phyloP scores from a whole-genome alignment of 306 rosid genomes.

The Acacia acuminata region DNA sequence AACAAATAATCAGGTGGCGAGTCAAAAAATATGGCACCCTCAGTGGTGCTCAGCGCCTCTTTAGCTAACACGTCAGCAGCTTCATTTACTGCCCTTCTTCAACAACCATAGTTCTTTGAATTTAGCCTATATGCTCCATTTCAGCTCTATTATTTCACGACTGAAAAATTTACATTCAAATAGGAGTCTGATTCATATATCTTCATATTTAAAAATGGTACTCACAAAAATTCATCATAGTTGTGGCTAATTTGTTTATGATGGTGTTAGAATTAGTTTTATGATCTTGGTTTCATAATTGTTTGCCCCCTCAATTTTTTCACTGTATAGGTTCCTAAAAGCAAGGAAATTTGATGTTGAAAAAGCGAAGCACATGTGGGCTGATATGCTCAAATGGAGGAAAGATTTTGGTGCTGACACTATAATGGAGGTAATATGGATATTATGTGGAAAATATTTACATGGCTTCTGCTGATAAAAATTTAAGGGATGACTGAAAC shows the following conservation, averaged over 20 bases:
- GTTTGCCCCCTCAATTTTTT: slow-evolving; percentile 8
- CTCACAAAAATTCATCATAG: neutral
- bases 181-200: neutral
- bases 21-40: too few relatives aligned
- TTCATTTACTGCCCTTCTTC: too few relatives aligned
- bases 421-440: slow-evolving; percentile 63
- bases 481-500: slow-evolving; percentile 3
- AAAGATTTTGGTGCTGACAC: slow-evolving; percentile 81
- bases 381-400: slow-evolving; percentile 95
- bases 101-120: neutral
- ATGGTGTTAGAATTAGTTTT: neutral
- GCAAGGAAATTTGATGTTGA: slow-evolving; percentile 93
- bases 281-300: neutral
- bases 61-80: too few relatives aligned
- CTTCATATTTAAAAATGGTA: neutral
- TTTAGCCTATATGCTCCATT: neutral
- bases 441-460: slow-evolving; percentile 5
- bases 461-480: neutral
- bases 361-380: slow-evolving; percentile 97
- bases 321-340: slow-evolving; percentile 68
- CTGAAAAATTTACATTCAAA: neutral
- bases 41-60: too few relatives aligned
- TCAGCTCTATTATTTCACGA: neutral
- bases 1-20: too few relatives aligned
- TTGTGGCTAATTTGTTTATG: neutral